phyloP scores from a whole-genome alignment of 371 early-diverging fungal genomes.

The Dinochytrium kinnereticum region DNA sequence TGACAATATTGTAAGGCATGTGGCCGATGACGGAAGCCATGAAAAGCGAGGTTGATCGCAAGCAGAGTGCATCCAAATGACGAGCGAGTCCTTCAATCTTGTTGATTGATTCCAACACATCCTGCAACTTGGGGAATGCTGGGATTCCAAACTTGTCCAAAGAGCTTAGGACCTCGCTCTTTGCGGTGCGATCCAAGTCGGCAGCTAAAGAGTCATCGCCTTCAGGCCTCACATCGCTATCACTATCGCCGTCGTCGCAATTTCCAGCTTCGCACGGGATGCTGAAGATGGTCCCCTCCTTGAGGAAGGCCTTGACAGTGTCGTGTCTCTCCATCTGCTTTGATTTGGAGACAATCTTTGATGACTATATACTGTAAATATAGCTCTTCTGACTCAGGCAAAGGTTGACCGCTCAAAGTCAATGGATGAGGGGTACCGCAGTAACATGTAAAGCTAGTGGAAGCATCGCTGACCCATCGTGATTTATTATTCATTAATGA shows the following conservation, averaged over 20 bases:
- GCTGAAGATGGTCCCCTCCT: background rate
- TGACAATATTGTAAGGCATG: background rate
- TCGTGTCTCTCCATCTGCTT: too few species aligned
- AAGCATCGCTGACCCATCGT: too few species aligned
- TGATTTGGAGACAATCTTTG: too few species aligned
- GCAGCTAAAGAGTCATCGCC: background rate
- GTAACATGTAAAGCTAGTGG: too few species aligned
- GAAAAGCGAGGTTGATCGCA: background rate
- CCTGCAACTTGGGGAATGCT: background rate
- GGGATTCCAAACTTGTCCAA: background rate
- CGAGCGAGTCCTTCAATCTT: background rate
- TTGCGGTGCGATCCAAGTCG: background rate
- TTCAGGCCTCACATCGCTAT: background rate
- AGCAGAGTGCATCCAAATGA: background rate
- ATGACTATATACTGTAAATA: too few species aligned
- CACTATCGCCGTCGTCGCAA: background rate
- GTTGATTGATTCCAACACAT: background rate
- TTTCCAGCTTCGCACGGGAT: too few species aligned
- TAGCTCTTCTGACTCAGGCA: too few species aligned
- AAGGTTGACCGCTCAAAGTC: too few species aligned
- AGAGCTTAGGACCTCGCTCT: background rate
- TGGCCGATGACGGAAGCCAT: conserved; percentile 25
- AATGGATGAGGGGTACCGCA: too few species aligned
- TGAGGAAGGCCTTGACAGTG: background rate
- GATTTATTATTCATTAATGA: too few species aligned